phyloP scores from a whole-genome alignment of 2,329 filamentous ascomycete species.

The Colletotrichum ledebouriae region DNA sequence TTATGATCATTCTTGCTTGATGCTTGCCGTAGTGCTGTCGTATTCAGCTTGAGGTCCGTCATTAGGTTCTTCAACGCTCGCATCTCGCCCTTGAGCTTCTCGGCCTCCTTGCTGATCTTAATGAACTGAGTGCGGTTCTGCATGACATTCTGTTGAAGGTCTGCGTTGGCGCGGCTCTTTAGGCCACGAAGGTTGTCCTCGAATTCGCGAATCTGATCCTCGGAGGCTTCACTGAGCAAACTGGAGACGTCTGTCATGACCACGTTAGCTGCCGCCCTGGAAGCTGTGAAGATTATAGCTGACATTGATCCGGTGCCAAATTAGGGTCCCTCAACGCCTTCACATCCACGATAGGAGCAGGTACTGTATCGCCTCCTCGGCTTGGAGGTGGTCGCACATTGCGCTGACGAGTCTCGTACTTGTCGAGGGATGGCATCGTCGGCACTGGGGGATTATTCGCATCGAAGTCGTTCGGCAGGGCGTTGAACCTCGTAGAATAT shows the following conservation, averaged over 20 bases:
- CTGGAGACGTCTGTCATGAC: constrained; percentile 69
- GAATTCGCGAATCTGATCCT: constrained; percentile 87
- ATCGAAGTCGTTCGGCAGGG: constrained; percentile 77
- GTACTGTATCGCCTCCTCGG: constrained; percentile 60
- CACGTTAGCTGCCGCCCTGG: constrained; percentile 34
- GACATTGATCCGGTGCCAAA: constrained; percentile 84
- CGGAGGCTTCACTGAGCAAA: constrained; percentile 85
- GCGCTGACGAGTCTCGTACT: constrained; percentile 66
- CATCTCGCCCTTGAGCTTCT: constrained; percentile 98
- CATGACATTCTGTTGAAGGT: constrained; percentile 95
- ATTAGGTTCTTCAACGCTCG: constrained; percentile 89
- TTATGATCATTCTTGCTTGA: constrained; percentile 65
- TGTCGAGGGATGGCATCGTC: constrained; percentile 69
- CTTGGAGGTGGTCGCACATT: constrained; percentile 67
- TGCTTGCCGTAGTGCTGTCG: constrained; percentile 72
- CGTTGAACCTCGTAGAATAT: constrained; percentile 94
- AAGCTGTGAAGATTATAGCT: constrained; percentile 46
- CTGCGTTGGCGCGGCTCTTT: constrained; percentile 82
- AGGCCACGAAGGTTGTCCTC: constrained; percentile 81
- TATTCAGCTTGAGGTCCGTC: constrained; percentile 89
- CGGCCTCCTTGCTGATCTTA: constrained; percentile 98
- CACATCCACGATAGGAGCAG: constrained; percentile 78
- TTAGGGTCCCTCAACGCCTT: constrained; percentile 84
- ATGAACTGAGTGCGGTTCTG: constrained; percentile 99
- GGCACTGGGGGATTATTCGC: constrained; percentile 81